Percentiles rank a stretch among this genome's conserved stretches.
Evolutionary conservation across 257 asterid species (phyloP).

Genomic region (Solanum boliviense): DNA sequence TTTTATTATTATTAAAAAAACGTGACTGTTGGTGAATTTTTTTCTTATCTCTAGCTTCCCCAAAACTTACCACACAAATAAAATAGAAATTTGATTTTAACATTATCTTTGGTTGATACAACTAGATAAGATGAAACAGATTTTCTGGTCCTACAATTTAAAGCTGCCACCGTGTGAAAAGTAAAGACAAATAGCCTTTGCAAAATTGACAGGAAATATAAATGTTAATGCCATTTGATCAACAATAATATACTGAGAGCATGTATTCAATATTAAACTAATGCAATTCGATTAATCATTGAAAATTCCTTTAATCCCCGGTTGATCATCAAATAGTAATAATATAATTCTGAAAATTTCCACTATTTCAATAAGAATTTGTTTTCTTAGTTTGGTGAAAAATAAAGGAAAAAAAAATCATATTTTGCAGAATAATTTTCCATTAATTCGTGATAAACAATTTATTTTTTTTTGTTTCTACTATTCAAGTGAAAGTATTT

Average conservation of each 20-base stretch:
- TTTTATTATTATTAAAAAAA: not conserved
- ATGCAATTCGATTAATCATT: not conserved
- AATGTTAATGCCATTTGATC: not conserved
- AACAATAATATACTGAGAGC: not conserved
- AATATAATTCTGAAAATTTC: too few relatives aligned
- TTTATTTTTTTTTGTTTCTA: not conserved
- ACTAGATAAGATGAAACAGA: not conserved
- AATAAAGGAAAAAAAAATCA: too few relatives aligned
- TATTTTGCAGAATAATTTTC: too few relatives aligned
- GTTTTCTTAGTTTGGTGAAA: too few relatives aligned
- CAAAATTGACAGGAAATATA: not conserved
- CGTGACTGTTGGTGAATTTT: not conserved
- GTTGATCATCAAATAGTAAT: not conserved
- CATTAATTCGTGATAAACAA: too few relatives aligned
- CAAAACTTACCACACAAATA: not conserved
- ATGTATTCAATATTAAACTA: not conserved
- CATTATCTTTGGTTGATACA: not conserved
- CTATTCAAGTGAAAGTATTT: not conserved
- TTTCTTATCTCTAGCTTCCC: not conserved
- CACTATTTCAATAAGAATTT: too few relatives aligned
- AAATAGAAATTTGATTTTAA: not conserved
- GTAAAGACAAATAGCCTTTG: not conserved
- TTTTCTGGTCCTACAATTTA: not conserved
- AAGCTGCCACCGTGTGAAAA: not conserved
- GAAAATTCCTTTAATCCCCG: not conserved